A percentile compares a stretch with the other conserved stretches of the same genome.
phyloP scores from a whole-genome alignment of 129 eudicot genomes.

The Helianthus tuberosus region DNA sequence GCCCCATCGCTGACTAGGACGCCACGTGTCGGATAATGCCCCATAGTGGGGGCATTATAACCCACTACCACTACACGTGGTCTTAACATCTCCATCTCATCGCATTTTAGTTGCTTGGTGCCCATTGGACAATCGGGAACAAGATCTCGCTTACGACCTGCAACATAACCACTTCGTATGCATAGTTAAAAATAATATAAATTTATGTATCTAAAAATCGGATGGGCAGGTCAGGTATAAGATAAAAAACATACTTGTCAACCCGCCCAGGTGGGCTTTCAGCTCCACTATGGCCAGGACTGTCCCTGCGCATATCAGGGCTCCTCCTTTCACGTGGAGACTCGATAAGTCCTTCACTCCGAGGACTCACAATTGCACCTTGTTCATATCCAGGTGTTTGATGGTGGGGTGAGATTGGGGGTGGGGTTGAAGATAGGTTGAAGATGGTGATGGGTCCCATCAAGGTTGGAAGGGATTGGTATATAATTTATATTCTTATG shows the following conservation, averaged over 20 bases:
- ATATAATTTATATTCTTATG: no score
- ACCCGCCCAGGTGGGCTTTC: conserved; percentile 57
- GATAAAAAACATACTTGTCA: conserved; percentile 44
- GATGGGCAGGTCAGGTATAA: background rate
- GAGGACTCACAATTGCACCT: conserved; percentile 52
- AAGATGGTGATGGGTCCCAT: no score
- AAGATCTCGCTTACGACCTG: conserved; percentile 55
- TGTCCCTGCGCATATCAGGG: conserved; percentile 27
- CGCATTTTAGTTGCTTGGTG: background rate
- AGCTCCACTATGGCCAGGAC: conserved; percentile 55
- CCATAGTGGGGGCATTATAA: no score
- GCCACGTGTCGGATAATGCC: no score
- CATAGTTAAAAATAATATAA: no score
- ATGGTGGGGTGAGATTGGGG: no score
- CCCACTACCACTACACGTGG: no score
- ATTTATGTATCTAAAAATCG: no score
- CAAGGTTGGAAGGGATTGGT: no score
- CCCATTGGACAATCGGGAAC: conserved; percentile 26
- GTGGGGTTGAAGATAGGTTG: no score
- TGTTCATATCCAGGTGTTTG: conserved; percentile 54
- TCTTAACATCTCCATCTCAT: background rate
- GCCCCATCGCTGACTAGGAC: no score
- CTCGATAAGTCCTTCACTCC: conserved; percentile 45
- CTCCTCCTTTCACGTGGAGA: conserved; percentile 46
- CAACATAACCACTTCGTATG: conserved; percentile 34